Evolutionary conservation across 176 grass and related monocot genomes (phyloP).

Genomic region (Tillandsia fasciculata): DNA sequence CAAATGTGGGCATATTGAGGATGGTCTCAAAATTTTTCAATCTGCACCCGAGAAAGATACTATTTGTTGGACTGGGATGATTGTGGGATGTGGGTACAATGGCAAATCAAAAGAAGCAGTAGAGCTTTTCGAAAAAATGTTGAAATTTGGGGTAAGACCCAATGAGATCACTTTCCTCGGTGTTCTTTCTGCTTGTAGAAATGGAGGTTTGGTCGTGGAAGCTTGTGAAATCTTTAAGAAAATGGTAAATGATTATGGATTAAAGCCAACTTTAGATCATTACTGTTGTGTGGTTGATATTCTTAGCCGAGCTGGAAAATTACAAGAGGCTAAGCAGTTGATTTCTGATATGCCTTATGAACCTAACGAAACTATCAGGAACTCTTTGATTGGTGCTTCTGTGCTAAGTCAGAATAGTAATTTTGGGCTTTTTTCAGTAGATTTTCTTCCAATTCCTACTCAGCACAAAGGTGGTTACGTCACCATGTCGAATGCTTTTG

Average conservation of each 20-base stretch:
- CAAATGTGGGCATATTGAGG: constrained; percentile 31
- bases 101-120: constrained; percentile 23
- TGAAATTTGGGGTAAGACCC: constrained; percentile 22
- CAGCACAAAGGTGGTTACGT: constrained; percentile 7
- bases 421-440: neutral
- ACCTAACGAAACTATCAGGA: constrained; percentile 1
- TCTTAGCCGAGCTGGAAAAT: constrained; percentile 19
- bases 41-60: constrained; percentile 14
- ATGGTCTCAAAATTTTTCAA: constrained; percentile 24
- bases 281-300: constrained; percentile 33
- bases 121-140: constrained; percentile 25
- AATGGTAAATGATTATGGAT: constrained; percentile 20
- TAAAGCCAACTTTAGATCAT: constrained; percentile 28
- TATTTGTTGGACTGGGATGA: constrained; percentile 28
- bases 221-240: constrained; percentile 21
- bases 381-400: constrained; percentile 12
- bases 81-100: constrained; percentile 30
- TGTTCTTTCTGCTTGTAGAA: constrained; percentile 33
- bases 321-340: constrained; percentile 26
- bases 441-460: neutral
- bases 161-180: constrained; percentile 28
- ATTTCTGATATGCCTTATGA: constrained; percentile 27
- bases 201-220: constrained; percentile 27
- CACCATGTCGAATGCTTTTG: constrained; percentile 22
- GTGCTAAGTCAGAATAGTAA: constrained; percentile 16